phyloP scores from a whole-genome alignment of 306 rosid species.

The Herpetospermum pedunculosum region DNA sequence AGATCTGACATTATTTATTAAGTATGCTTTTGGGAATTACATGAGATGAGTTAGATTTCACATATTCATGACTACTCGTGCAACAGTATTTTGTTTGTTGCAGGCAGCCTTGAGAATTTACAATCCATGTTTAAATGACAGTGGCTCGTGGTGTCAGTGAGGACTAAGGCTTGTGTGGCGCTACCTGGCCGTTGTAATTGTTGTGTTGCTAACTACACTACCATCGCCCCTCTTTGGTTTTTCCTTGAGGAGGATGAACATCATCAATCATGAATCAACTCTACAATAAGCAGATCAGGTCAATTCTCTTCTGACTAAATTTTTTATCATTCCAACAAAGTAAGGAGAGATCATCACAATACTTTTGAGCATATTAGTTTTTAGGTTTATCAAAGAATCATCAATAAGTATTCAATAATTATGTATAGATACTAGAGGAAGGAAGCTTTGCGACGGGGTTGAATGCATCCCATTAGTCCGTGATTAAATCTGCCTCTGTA shows the following conservation, averaged over 20 bases:
- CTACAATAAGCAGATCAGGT: background rate
- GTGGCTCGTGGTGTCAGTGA: no score
- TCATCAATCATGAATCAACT: background rate
- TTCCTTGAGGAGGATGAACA: background rate
- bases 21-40: conserved; percentile 1
- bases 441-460: background rate
- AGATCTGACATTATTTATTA: background rate
- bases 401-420: no score
- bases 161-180: no score
- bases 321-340: background rate
- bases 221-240: background rate
- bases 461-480: background rate
- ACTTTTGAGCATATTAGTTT: background rate
- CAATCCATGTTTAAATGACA: no score
- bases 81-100: background rate
- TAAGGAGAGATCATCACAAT: background rate
- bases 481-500: conserved; percentile 28
- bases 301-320: background rate
- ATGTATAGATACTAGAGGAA: background rate
- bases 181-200: background rate
- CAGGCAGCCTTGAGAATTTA: no score
- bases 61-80: background rate
- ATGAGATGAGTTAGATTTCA: background rate
- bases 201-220: background rate
- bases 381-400: background rate